These are phyloP conservation scores for Geranium rotundifolium DNA, from an alignment of 345 rosid genomes.

Conservation along the genomic window DNA sequence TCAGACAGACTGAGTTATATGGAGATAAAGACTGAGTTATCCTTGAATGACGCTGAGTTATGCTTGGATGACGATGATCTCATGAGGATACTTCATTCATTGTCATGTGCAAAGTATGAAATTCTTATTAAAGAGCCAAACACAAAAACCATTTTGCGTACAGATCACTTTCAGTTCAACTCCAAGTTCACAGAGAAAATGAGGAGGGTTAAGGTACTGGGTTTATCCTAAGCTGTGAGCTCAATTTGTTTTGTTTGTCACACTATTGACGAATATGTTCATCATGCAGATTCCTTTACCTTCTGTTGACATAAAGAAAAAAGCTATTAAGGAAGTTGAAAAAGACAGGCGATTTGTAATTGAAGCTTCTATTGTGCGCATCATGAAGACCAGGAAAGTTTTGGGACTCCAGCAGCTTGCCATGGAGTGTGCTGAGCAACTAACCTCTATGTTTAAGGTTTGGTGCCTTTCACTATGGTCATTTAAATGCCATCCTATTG, in stretches of 20 bases:
- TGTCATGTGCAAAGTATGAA: constrained; percentile 76
- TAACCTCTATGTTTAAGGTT: constrained; percentile 97
- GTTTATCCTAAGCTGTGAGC: no score
- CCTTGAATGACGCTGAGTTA: no score
- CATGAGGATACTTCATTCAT: constrained; percentile 78
- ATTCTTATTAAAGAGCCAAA: constrained; percentile 56
- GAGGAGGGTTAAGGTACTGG: constrained; percentile 86
- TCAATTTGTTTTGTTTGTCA: neutral
- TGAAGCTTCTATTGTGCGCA: constrained; percentile 95
- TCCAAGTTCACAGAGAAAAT: constrained; percentile 68
- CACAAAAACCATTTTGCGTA: constrained; percentile 47
- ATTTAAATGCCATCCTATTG: no score
- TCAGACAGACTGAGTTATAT: constrained; percentile 67
- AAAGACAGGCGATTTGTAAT: constrained; percentile 85
- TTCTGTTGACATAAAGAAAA: constrained; percentile 82
- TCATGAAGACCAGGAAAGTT: constrained; percentile 88
- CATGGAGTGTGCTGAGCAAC: constrained; percentile 78
- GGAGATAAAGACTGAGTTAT: constrained; percentile 69
- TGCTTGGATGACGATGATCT: constrained; percentile 77
- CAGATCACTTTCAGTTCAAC: constrained; percentile 59
- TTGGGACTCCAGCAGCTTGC: constrained; percentile 80
- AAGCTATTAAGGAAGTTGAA: constrained; percentile 83
- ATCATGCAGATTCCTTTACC: constrained; percentile 79
- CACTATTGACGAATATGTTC: neutral
- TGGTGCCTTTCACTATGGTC: neutral